Base-by-base conservation (phyloP, 1,284 basidiomycete genomes). In the Earliella scabrosa region DNA sequence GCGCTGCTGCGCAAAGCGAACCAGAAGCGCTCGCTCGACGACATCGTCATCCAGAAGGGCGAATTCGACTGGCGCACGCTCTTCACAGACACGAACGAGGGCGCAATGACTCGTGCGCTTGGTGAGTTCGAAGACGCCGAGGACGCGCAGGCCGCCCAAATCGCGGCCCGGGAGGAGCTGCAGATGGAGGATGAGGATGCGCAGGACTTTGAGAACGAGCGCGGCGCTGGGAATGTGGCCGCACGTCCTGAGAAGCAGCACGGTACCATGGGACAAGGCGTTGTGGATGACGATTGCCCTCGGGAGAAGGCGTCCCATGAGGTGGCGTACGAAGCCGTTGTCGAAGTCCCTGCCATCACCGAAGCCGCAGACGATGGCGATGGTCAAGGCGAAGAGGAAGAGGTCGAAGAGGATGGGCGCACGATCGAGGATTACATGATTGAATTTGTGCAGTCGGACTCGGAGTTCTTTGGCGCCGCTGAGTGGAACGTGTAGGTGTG, bases 1-100 rank as follows among this genome's bases (percentile, higher is more conserved):
- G 95, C 95, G 56, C 94, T 98, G 85, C 82, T 98, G 34, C 87
- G 90, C 57, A 98, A 97, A 73, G 96, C 96, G 14, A 96, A 98
- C 65, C 95, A 98, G 76, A 98, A 98, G 72, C 87, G 96, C 44
- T 84, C 89, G 16, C 78, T 98, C 50, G 95, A 98, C 72, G 89
- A 92, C 56, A 79, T 98, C 43, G 95, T 98, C 62, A 98, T 98
- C 59, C 93, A 96, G 70, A 87, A 90, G 66, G 96, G 96, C 40
- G 92, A 93, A 68, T 98, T 98, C 68, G 94, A 97, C 72, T 97
- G 96, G 95, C 83, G 93, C 35, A 84, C 92, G 49, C 80, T 97
- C 66, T 87, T 97, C 64, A 87, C 76, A 3, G 81, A 52, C 48
- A 39, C 34, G 23, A 23, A 43, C 43, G 81, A 81, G 46, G 71